These are phyloP conservation scores for Fistulifera pelliculosa DNA, from an alignment of 108 stramenopile genomes.

Conservation along the genomic window DNA sequence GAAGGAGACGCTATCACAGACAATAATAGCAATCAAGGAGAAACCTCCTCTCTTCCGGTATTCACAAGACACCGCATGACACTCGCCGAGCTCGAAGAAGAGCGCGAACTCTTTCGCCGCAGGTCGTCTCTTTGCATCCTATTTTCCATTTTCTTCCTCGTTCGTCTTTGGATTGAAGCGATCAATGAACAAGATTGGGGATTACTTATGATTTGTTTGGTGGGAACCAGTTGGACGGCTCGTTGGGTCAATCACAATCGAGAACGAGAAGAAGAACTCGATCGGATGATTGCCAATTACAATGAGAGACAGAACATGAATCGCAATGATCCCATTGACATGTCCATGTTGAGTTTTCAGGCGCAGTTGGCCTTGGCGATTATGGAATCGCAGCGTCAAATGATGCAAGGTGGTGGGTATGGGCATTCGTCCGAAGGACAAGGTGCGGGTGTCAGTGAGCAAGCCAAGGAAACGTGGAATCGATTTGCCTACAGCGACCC, in stretches of 20 bases:
- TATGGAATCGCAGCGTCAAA: conserved; percentile 74
- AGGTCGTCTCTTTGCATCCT: conserved; percentile 59
- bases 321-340: conserved; percentile 26
- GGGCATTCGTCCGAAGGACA: conserved; percentile 6
- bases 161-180: conserved; percentile 78
- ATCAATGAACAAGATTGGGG: conserved; percentile 46
- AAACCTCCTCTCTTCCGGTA: background rate
- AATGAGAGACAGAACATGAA: conserved; percentile 17
- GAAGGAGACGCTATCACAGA: too few relatives aligned
- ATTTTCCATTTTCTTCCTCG: conserved; percentile 53
- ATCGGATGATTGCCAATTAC: conserved; percentile 43
- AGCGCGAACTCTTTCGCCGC: conserved; percentile 57
- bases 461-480: conserved; percentile 60
- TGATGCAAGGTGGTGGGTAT: conserved; percentile 70
- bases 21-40: too few relatives aligned
- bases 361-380: conserved; percentile 87
- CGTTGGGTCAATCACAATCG: conserved; percentile 51
- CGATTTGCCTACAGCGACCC: conserved; percentile 24
- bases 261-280: conserved; percentile 66
- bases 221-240: conserved; percentile 65
- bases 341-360: conserved; percentile 74
- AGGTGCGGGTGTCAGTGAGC: conserved; percentile 58
- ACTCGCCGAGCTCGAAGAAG: conserved; percentile 44
- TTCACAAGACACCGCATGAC: conserved; percentile 10
- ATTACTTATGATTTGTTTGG: conserved; percentile 47